These are phyloP conservation scores for Mycosphaerella sp. DNA, from an alignment of 2,329 filamentous ascomycete genomes.

Conservation along the genomic window DNA sequence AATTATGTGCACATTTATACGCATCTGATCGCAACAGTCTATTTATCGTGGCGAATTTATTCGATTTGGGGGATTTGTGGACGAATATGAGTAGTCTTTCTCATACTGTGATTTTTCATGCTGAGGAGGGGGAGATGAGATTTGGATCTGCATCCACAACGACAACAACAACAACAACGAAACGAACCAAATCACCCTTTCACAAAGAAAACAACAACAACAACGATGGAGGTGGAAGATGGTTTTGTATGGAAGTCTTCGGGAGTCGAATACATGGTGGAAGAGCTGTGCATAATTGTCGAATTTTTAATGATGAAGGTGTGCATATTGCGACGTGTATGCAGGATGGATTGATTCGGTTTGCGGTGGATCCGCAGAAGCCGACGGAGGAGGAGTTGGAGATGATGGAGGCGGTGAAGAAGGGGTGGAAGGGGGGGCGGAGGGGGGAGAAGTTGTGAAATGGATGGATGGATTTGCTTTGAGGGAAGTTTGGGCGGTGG, in stretches of 20 bases:
- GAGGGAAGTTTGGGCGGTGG: no score
- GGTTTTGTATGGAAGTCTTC: conserved; percentile 47
- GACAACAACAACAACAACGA: no score
- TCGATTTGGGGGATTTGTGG: conserved; percentile 38
- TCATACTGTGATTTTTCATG: conserved; percentile 46
- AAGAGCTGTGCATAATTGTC: conserved; percentile 43
- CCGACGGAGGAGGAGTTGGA: conserved; percentile 10
- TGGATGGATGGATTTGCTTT: not conserved
- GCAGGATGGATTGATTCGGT: conserved; percentile 45
- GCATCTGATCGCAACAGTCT: conserved; percentile 52
- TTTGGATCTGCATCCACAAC: conserved; percentile 27
- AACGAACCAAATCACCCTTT: no score
- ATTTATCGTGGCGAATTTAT: conserved; percentile 46
- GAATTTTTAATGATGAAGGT: conserved; percentile 40
- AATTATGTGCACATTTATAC: conserved; percentile 53
- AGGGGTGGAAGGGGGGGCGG: not conserved
- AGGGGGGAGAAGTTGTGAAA: conserved; percentile 6
- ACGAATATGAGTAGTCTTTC: conserved; percentile 44
- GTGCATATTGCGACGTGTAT: conserved; percentile 43
- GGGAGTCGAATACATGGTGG: conserved; percentile 42
- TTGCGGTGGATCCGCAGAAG: conserved; percentile 13
- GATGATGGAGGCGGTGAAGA: not conserved
- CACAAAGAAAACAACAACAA: conserved; percentile 15
- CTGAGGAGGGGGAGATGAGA: conserved; percentile 35
- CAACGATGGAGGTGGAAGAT: conserved; percentile 31